Evolutionary conservation across 1,139 yeast genomes (phyloP), one percentile per base, ranked within the genome.

Genomic region (Yamadazyma triangularis): DNA sequence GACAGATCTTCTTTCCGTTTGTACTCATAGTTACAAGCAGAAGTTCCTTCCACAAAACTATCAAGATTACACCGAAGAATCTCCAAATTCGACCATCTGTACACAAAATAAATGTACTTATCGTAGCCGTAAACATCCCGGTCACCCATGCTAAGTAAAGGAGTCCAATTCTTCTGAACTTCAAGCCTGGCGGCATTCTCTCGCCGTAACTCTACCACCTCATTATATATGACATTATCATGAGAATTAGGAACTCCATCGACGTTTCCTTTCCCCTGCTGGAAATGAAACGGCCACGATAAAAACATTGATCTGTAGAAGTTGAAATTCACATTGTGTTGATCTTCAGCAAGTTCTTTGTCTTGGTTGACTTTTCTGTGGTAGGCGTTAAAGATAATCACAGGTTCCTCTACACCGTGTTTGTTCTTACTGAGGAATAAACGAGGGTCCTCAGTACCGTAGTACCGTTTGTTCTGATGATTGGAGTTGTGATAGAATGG

Each of bases 361-460:
- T 29, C 29, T 3, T 44, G 24, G 20, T 36, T 33, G 23, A 41
- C 32, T 22, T 36, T 41, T 19, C 58, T 39, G 28, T 51, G 58
- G 31, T 41, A 40, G 3, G 60, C 41, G 34, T 66, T 66, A 40
- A 49, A 66, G 6, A 65, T 40, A 11, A 66, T 42, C 25, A 62
- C 30, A 10, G 62, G 62, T 33, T 57, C 62, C 16, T 43, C 45
- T 20, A 38, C 41, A 1, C 69, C 68, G 23, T 50, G 42, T 32
- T 53, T 57, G 39, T 56, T 59, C 25, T 41, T 46, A n/a, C 56
- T 41, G 7, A 60, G 39, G 15, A 69, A 43, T n/a, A 70, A 50
- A 28, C 73, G 54, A 3, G 77, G 73, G 45, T 71, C 76, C 45
- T 71, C 77, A 2, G 77, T 70, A 0, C 77, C 77, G 34, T 54